phyloP scores from a whole-genome alignment of 805 yeast genomes.

The Candida schatavii region DNA sequence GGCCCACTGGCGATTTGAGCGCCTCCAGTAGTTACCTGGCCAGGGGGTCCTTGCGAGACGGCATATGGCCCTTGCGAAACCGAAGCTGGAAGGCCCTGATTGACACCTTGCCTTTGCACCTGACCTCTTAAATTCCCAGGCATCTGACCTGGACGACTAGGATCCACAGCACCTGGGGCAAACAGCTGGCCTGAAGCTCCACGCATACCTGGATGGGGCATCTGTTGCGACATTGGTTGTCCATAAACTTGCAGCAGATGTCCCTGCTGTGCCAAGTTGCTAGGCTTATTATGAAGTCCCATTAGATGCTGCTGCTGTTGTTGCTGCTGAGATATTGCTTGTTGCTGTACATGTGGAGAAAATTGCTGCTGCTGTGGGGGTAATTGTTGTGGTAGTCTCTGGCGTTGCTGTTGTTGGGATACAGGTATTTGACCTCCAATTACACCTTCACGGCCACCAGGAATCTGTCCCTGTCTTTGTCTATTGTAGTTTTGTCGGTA shows the following conservation, averaged over 20 bases:
- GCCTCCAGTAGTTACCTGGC: neutral
- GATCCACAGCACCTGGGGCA: neutral
- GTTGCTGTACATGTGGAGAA: constrained; percentile 8
- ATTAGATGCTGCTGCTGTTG: constrained; percentile 11
- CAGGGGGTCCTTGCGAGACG: neutral
- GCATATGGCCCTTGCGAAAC: neutral
- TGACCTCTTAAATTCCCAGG: neutral
- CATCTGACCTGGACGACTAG: neutral
- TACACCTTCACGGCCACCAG: constrained; percentile 5
- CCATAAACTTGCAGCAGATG: constrained; percentile 9
- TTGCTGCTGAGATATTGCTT: constrained; percentile 1
- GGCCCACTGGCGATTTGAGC: neutral
- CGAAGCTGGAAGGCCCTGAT: neutral
- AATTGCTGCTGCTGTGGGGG: constrained; percentile 6
- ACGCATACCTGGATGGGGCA: constrained; percentile 13
- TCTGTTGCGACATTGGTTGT: constrained; percentile 6
- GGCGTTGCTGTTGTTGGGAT: constrained; percentile 6
- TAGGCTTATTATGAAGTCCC: constrained; percentile 10
- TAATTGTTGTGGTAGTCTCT: constrained; percentile 5
- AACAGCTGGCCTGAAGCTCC: constrained; percentile 1
- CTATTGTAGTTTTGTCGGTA: neutral
- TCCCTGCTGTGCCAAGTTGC: constrained; percentile 2
- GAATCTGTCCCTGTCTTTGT: neutral
- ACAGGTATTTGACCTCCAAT: constrained; percentile 4
- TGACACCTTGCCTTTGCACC: neutral